Evolutionary conservation across 2,329 filamentous ascomycete species (phyloP).

Genomic region (Phoma sp.): DNA sequence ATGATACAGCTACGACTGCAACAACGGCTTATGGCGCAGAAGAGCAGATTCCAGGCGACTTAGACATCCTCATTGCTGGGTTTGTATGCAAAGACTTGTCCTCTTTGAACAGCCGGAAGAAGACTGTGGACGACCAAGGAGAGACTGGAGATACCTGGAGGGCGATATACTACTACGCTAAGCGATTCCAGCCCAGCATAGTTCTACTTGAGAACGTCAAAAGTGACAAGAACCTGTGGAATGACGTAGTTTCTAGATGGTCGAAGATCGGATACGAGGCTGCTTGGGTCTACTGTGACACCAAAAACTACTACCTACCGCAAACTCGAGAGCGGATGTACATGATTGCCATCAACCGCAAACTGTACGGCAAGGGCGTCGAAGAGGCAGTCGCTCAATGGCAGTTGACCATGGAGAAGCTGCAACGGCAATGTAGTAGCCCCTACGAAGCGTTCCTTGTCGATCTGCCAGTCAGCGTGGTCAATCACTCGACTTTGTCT

Average conservation of each 20-base stretch:
- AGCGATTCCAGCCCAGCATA: constrained; percentile 63
- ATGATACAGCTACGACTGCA: constrained; percentile 56
- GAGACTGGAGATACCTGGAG: constrained; percentile 71
- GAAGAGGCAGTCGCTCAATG: constrained; percentile 46
- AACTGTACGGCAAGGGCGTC: constrained; percentile 21
- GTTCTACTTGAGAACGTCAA: constrained; percentile 76
- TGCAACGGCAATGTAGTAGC: constrained; percentile 66
- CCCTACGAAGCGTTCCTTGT: constrained; percentile 68
- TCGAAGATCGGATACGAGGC: constrained; percentile 63
- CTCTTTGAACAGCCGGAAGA: constrained; percentile 63
- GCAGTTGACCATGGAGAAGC: constrained; percentile 52
- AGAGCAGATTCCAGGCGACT: constrained; percentile 60
- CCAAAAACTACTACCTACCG: constrained; percentile 75
- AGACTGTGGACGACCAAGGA: constrained; percentile 61
- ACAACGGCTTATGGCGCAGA: constrained; percentile 71
- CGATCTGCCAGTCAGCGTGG: constrained; percentile 59
- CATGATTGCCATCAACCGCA: constrained; percentile 53
- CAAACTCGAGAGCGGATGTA: constrained; percentile 63
- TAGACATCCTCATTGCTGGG: constrained; percentile 73
- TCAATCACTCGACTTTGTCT: constrained; percentile 40
- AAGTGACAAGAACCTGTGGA: constrained; percentile 62
- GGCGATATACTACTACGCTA: constrained; percentile 65
- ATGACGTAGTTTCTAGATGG: constrained; percentile 55
- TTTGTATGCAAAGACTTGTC: constrained; percentile 82
- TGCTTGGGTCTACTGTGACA: constrained; percentile 62